Base-by-base conservation (phyloP, 257 asterid genomes). In the Gardenia jasminoides region DNA sequence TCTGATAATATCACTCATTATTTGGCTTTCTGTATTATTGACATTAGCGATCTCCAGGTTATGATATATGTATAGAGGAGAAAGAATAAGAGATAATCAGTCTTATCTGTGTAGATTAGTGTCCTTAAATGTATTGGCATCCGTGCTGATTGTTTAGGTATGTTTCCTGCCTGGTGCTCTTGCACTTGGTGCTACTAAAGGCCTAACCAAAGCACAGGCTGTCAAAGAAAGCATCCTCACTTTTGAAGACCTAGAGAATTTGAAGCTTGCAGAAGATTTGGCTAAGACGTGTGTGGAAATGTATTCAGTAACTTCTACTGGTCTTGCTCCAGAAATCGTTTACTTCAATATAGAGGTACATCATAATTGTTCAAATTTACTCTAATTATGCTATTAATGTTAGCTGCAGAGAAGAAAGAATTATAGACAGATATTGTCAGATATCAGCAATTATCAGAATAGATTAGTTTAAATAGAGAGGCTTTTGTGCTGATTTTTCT, bases 121-220 rank as follows among this genome's bases (percentile, higher is more conserved):
- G 48, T 50, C 28, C 69, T 59, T 50, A 76, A 44, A 65, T 44
- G 41, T 33, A 20, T 78, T 74, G 64, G 64, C 36, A 67, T 2
- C 52, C 47, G 43, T 66, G n/a, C 67, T 72, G 33, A 70, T 61
- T 74, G 19, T 41, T n/a, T 74, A 96, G 97, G 98, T 93, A 58
- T 96, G 99, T 86, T 96, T 96, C 86, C 97, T 96, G 44, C 97
- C 99, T 72, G 99, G 98, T 75, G 84, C 95, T 69, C 95, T 96
- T 90, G 99, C 97, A 56, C 92, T 96, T 83, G 99, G 99, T 80
- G 97, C 98, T 82, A 96, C 99, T 31, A 93, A 90, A 85, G 99
- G 99, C 73, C 15, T 86, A 20, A 54, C 81, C n/a, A 96, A 89
- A 85, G 91, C 87, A 78, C 93, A 84, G 88, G 97, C 96, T 73